Percentiles rank a stretch among this genome's conserved stretches.
Evolutionary conservation across 2,329 filamentous ascomycete genomes (phyloP).

Genomic region (Parafenestella ontariensis): DNA sequence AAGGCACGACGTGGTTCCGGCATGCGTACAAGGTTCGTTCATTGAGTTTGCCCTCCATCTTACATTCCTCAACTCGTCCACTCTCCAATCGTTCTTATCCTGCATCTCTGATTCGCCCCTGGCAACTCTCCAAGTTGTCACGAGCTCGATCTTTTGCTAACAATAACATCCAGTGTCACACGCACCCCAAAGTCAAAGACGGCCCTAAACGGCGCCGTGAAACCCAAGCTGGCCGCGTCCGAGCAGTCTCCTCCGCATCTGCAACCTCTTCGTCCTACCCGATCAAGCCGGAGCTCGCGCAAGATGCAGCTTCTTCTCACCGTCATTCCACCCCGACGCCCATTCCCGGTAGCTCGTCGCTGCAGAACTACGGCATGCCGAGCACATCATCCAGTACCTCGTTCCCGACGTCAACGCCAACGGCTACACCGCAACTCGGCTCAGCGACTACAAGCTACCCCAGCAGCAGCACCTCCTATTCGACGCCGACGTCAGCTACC

Average conservation of each 20-base stretch:
- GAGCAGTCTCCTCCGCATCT: constrained; percentile 45
- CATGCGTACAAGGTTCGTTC: constrained; percentile 85
- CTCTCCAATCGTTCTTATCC: constrained; percentile 6
- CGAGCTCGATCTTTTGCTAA: constrained; percentile 31
- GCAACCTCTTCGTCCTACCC: constrained; percentile 45
- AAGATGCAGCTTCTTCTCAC: constrained; percentile 30
- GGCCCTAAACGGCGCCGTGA: constrained; percentile 52
- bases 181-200: constrained; percentile 53
- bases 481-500: constrained; percentile 34
- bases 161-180: constrained; percentile 46
- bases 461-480: constrained; percentile 29
- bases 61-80: constrained; percentile 13
- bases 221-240: constrained; percentile 46
- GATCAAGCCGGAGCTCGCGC: constrained; percentile 36
- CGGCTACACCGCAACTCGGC: constrained; percentile 25
- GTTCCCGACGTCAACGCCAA: constrained; percentile 30
- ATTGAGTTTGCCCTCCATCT: not conserved
- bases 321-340: constrained; percentile 43
- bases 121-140: constrained; percentile 5
- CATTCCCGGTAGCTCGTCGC: constrained; percentile 27
- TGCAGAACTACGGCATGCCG: constrained; percentile 35
- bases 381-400: constrained; percentile 11
- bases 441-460: constrained; percentile 26
- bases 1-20: constrained; percentile 90
- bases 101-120: constrained; percentile 6